phyloP scores from a whole-genome alignment of 169 alveolate species.

The Perkinsus chesapeaki region DNA sequence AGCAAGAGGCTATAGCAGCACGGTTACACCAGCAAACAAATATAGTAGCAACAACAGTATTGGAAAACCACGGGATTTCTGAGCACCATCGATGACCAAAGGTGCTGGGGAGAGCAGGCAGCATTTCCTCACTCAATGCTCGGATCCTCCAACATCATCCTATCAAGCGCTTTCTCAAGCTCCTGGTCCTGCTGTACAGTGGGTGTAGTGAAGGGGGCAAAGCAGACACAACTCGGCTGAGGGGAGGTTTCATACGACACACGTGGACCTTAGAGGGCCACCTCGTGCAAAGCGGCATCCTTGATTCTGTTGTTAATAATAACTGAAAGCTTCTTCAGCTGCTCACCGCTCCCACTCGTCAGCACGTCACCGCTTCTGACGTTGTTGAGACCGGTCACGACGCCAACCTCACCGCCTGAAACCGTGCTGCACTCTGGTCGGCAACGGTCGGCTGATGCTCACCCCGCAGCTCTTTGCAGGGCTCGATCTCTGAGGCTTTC shows the following conservation, averaged over 20 bases:
- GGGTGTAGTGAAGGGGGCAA: background rate
- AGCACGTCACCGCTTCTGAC: background rate
- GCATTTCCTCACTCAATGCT: background rate
- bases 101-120: too few relatives aligned
- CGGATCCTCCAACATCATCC: background rate
- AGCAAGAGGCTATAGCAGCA: too few relatives aligned
- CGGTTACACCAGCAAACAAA: too few relatives aligned
- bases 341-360: background rate
- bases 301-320: background rate
- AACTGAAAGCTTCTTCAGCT: background rate
- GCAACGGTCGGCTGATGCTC: background rate
- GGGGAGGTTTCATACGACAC: background rate
- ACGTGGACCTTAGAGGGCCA: background rate
- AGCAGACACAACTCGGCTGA: background rate
- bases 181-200: background rate
- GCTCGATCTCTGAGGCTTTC: background rate
- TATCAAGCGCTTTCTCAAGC: background rate
- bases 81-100: too few relatives aligned
- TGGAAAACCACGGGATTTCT: too few relatives aligned
- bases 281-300: background rate
- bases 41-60: too few relatives aligned
- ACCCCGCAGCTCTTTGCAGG: background rate
- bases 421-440: background rate
- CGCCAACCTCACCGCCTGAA: background rate
- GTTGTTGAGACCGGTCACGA: background rate